Percentiles rank a stretch among this genome's conserved stretches.
Evolutionary conservation across 805 yeast genomes (phyloP).

Genomic region (Kuraishia borneana): DNA sequence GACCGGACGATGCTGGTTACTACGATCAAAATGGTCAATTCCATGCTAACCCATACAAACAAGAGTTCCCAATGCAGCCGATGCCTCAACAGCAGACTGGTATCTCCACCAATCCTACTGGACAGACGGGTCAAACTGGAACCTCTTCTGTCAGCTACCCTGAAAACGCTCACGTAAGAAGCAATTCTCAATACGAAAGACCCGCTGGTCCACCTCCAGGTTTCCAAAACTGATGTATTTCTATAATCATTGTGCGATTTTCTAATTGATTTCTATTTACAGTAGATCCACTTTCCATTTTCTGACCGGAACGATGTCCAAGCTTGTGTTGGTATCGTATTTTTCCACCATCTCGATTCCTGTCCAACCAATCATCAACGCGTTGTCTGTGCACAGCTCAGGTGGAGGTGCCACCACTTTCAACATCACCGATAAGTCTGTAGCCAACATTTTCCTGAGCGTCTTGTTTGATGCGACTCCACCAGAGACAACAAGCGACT

Average conservation of each 20-base stretch:
- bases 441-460: conserved; percentile 36
- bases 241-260: no score
- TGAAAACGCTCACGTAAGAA: neutral
- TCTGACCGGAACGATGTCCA: conserved; percentile 52
- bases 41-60: conserved; percentile 3
- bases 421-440: conserved; percentile 23
- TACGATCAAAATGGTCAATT: conserved; percentile 55
- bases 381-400: conserved; percentile 82
- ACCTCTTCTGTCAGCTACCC: neutral
- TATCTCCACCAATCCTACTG: neutral
- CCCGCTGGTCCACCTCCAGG: conserved; percentile 2
- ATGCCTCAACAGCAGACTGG: neutral
- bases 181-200: neutral
- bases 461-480: conserved; percentile 80
- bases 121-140: neutral
- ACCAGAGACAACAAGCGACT: conserved; percentile 73
- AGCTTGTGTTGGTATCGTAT: conserved; percentile 27
- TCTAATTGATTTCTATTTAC: no score
- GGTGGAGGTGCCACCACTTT: conserved; percentile 50
- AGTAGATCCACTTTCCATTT: conserved; percentile 53
- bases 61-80: neutral
- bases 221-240: neutral
- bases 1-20: conserved; percentile 66
- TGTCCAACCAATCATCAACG: conserved; percentile 96
- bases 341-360: conserved; percentile 78